A percentile compares a stretch with the other conserved stretches of the same genome.
phyloP scores from a whole-genome alignment of 2,329 filamentous ascomycete genomes.

The Zopfia rhizophila region DNA sequence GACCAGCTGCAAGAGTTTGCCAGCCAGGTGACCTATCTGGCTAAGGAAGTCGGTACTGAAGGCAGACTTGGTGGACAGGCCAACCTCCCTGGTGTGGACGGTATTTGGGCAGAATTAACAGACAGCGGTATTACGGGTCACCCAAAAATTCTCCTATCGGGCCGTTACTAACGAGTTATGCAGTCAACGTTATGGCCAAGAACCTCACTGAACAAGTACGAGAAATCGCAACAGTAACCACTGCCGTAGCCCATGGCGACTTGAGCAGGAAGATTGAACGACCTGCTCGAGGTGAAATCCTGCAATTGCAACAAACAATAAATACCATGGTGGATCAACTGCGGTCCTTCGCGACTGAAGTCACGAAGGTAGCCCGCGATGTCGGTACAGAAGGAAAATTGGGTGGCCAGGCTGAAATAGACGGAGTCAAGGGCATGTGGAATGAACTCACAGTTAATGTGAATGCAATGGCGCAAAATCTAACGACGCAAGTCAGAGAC shows the following conservation, averaged over 20 bases:
- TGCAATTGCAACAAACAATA: constrained; percentile 91
- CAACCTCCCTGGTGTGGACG: constrained; percentile 91
- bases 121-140: constrained; percentile 57
- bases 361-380: constrained; percentile 72
- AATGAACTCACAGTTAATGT: constrained; percentile 70
- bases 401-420: constrained; percentile 71
- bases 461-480: constrained; percentile 65
- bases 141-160: constrained; percentile 29
- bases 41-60: constrained; percentile 95
- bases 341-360: constrained; percentile 72
- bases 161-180: constrained; percentile 37
- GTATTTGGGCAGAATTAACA: constrained; percentile 97
- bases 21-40: constrained; percentile 93
- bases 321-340: constrained; percentile 74
- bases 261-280: constrained; percentile 96
- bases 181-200: constrained; percentile 97
- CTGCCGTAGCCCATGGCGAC: constrained; percentile 92
- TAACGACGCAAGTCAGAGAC: constrained; percentile 64
- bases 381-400: constrained; percentile 72
- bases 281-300: constrained; percentile 91
- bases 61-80: constrained; percentile 94
- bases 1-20: constrained; percentile 97
- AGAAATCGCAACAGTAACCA: constrained; percentile 96
- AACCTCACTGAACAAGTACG: constrained; percentile 97
- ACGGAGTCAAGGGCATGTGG: constrained; percentile 74